phyloP scores from a whole-genome alignment of 441 rosid species.

The Monsonia emarginata region DNA sequence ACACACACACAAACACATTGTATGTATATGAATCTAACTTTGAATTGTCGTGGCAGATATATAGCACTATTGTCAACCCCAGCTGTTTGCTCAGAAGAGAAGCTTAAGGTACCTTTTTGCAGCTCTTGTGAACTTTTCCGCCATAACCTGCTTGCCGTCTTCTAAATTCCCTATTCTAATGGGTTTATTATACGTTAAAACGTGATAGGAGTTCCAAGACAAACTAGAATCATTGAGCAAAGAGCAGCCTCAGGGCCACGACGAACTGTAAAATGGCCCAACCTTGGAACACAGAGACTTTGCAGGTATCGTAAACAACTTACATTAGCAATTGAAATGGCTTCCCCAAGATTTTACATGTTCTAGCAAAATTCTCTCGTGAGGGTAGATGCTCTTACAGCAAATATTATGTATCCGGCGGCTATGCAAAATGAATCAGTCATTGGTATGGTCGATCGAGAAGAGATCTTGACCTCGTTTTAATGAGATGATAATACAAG shows the following conservation, averaged over 20 bases:
- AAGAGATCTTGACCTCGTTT: too few relatives aligned
- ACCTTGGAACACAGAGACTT: too few relatives aligned
- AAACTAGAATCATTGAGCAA: constrained; percentile 60
- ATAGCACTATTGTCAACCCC: constrained; percentile 66
- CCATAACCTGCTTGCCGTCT: neutral
- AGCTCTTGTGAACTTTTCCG: neutral
- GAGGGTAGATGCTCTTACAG: too few relatives aligned
- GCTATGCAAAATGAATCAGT: too few relatives aligned
- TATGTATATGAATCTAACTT: neutral
- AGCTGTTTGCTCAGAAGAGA: constrained; percentile 61
- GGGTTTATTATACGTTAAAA: neutral
- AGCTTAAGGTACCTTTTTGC: constrained; percentile 46
- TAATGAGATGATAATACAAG: too few relatives aligned
- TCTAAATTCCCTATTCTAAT: constrained; percentile 1
- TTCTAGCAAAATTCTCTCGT: too few relatives aligned
- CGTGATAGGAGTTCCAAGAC: constrained; percentile 54
- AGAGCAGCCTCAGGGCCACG: constrained; percentile 45
- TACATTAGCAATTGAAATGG: too few relatives aligned
- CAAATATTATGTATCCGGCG: too few relatives aligned
- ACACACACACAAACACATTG: neutral
- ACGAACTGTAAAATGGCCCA: constrained; percentile 67
- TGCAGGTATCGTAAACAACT: too few relatives aligned
- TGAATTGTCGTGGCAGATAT: constrained; percentile 38
- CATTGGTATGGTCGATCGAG: too few relatives aligned
- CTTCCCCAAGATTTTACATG: too few relatives aligned